These are phyloP conservation scores for Cyclotella kingstonii DNA, from an alignment of 108 stramenopile genomes.

Conservation along the genomic window DNA sequence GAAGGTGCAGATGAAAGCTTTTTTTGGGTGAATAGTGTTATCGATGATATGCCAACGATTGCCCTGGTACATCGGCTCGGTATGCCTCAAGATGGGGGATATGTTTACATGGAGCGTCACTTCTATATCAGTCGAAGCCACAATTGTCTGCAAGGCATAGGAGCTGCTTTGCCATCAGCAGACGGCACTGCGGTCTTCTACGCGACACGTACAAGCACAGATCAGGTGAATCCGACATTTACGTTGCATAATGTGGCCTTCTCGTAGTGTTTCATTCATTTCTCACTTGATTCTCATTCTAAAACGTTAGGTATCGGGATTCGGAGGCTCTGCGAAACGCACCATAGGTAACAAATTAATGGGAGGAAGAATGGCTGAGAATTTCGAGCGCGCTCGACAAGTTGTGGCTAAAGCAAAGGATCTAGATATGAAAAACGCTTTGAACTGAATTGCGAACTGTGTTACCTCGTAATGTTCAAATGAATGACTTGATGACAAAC, in stretches of 20 bases:
- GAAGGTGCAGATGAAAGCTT: conserved; percentile 40
- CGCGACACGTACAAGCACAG: conserved; percentile 54
- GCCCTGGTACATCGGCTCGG: conserved; percentile 47
- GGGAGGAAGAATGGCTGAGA: conserved; percentile 43
- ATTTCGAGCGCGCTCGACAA: conserved; percentile 45
- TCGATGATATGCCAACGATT: conserved; percentile 57
- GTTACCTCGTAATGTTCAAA: too few relatives aligned
- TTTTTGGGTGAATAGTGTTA: conserved; percentile 59
- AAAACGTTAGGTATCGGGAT: conserved; percentile 39
- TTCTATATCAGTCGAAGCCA: conserved; percentile 57
- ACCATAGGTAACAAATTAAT: conserved; percentile 53
- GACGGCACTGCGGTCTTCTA: conserved; percentile 52
- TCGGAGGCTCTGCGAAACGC: conserved; percentile 52
- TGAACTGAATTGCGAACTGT: conserved; percentile 4
- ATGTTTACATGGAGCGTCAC: conserved; percentile 51
- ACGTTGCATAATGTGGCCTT: too few relatives aligned
- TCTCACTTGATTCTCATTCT: too few relatives aligned
- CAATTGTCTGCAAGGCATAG: conserved; percentile 58
- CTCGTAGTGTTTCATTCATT: background rate
- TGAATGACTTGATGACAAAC: too few relatives aligned
- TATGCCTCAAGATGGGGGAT: conserved; percentile 38
- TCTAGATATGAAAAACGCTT: conserved; percentile 9
- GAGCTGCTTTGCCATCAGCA: conserved; percentile 38
- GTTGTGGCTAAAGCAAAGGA: conserved; percentile 29
- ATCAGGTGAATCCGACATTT: conserved; percentile 31